These are phyloP conservation scores for Picea sitchensis DNA, from an alignment of 75 land plant genomes.

Conservation along the genomic window DNA sequence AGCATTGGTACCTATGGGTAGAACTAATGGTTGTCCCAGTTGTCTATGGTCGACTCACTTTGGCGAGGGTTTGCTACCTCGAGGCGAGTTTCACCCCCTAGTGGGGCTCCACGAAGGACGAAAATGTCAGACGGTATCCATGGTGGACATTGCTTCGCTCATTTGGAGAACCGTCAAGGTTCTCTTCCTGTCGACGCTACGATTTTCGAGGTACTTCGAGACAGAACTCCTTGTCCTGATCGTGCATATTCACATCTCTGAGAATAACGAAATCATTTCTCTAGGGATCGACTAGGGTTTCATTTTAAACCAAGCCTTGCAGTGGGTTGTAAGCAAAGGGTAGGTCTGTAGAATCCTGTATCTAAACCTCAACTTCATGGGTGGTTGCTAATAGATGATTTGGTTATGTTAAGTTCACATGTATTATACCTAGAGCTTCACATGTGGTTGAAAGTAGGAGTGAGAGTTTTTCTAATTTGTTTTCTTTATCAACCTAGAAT, in stretches of 20 bases:
- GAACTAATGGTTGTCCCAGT: slow-evolving; percentile 95
- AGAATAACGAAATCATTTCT: slow-evolving; percentile 16
- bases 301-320: slow-evolving; percentile 16
- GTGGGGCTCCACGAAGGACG: slow-evolving; percentile 58
- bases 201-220: slow-evolving; percentile 77
- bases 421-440: no score
- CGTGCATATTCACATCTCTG: slow-evolving; percentile 54
- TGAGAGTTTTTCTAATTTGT: no score
- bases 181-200: slow-evolving; percentile 71
- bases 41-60: slow-evolving; percentile 85
- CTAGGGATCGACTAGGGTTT: slow-evolving; percentile 63
- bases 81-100: slow-evolving; percentile 82
- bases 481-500: no score
- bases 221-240: slow-evolving; percentile 57
- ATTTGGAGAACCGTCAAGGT: slow-evolving; percentile 76
- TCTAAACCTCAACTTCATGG: no score
- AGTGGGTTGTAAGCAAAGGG: no score
- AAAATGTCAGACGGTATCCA: slow-evolving; percentile 56
- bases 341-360: no score
- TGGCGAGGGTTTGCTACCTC: slow-evolving; percentile 81
- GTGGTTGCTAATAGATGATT: no score
- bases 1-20: slow-evolving; percentile 82
- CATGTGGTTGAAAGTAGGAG: no score
- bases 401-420: no score
- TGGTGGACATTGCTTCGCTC: slow-evolving; percentile 84